A percentile compares a stretch with the other conserved stretches of the same genome.
These are phyloP conservation scores for Didymosphaeria variabile DNA, from an alignment of 2,329 filamentous ascomycete genomes.

Conservation along the genomic window DNA sequence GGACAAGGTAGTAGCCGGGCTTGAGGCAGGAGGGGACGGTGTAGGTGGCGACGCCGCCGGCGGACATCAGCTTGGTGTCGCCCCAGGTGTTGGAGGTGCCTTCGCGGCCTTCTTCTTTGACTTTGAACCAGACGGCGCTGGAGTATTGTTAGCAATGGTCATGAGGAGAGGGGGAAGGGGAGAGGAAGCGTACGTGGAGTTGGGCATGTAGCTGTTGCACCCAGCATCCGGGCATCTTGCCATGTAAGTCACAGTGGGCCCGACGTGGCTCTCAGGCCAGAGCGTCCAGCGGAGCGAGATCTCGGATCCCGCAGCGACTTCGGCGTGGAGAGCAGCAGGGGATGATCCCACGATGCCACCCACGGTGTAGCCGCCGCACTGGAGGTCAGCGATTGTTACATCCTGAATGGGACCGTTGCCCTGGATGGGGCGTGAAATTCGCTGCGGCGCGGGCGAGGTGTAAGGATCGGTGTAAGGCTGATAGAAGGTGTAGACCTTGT, in stretches of 20 bases:
- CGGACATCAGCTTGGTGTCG: constrained; percentile 55
- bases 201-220: constrained; percentile 61
- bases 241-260: constrained; percentile 68
- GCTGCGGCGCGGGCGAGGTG: constrained; percentile 50
- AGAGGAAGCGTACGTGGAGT: constrained; percentile 45
- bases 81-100: constrained; percentile 63
- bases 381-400: constrained; percentile 62
- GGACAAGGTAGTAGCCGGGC: constrained; percentile 66
- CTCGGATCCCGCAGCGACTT: constrained; percentile 62
- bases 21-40: constrained; percentile 64
- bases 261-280: constrained; percentile 60
- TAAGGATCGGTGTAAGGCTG: constrained; percentile 49
- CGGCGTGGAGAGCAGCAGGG: constrained; percentile 64
- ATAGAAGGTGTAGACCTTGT: constrained; percentile 45
- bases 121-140: constrained; percentile 65
- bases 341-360: constrained; percentile 60
- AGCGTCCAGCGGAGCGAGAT: constrained; percentile 66
- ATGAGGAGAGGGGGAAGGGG: neutral
- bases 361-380: constrained; percentile 64
- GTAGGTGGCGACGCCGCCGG: constrained; percentile 58
- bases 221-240: constrained; percentile 63
- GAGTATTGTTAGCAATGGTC: constrained; percentile 19
- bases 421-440: constrained; percentile 66
- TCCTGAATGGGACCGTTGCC: constrained; percentile 68
- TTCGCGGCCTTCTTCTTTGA: constrained; percentile 60